A percentile compares a stretch with the other conserved stretches of the same genome.
phyloP scores from a whole-genome alignment of 2,329 filamentous ascomycete species.

The Albophoma yamanashiensis region DNA sequence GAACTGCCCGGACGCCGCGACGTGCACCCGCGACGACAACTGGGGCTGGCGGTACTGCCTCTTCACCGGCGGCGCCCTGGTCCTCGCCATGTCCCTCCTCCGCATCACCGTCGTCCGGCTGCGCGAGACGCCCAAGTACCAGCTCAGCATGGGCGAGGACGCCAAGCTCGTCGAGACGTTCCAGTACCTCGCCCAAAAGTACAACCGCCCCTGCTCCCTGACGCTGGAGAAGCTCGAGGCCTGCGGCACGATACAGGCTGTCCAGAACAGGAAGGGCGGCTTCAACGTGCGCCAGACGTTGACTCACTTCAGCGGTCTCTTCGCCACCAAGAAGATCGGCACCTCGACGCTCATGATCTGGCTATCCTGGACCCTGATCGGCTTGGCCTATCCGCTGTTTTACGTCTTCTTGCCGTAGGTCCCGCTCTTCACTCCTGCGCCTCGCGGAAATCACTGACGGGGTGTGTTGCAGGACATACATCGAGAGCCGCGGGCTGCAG shows the following conservation, averaged over 20 bases:
- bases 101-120: slow-evolving; percentile 35
- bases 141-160: slow-evolving; percentile 33
- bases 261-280: slow-evolving; percentile 20
- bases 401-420: slow-evolving; percentile 59
- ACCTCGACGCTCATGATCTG: slow-evolving; percentile 55
- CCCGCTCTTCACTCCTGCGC: not conserved
- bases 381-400: slow-evolving; percentile 64
- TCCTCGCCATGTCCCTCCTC: slow-evolving; percentile 31
- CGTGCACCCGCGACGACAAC: slow-evolving; percentile 36
- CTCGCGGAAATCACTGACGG: not conserved
- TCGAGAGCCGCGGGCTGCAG: slow-evolving; percentile 46
- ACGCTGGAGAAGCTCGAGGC: slow-evolving; percentile 34
- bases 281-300: slow-evolving; percentile 21
- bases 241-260: slow-evolving; percentile 29
- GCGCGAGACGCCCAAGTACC: slow-evolving; percentile 37
- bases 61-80: slow-evolving; percentile 32
- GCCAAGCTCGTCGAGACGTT: slow-evolving; percentile 37
- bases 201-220: slow-evolving; percentile 24
- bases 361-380: slow-evolving; percentile 59
- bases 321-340: slow-evolving; percentile 46
- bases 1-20: slow-evolving; percentile 25
- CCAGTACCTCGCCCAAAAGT: slow-evolving; percentile 37
- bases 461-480: slow-evolving; percentile 34
- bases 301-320: slow-evolving; percentile 54
- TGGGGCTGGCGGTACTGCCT: slow-evolving; percentile 39